Percentiles rank a stretch among this genome's conserved stretches.
Conservation (phyloP, 306 rosid species). For the Benincasa hispida region DNA sequence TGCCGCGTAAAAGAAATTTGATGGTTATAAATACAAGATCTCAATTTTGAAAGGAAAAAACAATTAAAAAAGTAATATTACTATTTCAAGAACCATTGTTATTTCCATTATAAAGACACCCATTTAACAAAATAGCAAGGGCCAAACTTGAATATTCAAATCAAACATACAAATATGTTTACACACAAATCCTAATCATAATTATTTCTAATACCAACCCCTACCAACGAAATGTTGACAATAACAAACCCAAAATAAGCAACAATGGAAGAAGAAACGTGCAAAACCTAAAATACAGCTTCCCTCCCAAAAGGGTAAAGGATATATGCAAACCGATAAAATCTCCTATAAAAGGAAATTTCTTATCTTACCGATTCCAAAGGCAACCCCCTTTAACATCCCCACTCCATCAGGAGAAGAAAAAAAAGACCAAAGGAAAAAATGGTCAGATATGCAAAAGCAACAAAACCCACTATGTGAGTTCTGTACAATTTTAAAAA, state of each 20-base stretch:
- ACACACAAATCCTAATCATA: neutral
- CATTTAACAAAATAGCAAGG: neutral
- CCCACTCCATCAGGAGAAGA: neutral
- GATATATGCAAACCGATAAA: neutral
- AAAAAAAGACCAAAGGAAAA: neutral
- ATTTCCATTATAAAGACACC: neutral
- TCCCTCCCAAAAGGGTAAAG: neutral
- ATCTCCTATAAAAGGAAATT: neutral
- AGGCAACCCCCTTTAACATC: neutral
- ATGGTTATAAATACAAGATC: neutral
- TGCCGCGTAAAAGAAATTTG: neutral
- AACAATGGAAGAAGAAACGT: neutral
- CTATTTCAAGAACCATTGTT: neutral
- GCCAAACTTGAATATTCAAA: neutral
- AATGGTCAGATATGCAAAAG: neutral
- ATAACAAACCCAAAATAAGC: neutral
- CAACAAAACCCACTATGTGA: neutral
- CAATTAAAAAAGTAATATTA: neutral
- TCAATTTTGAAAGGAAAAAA: neutral
- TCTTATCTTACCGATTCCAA: neutral
- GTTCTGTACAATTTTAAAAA: neutral
- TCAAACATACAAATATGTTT: neutral
- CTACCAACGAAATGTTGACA: neutral
- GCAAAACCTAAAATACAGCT: neutral
- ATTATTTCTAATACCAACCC: conserved; percentile 2